Conservation (phyloP, 2,329 filamentous ascomycete species). For the Coniochaeta sp. region DNA sequence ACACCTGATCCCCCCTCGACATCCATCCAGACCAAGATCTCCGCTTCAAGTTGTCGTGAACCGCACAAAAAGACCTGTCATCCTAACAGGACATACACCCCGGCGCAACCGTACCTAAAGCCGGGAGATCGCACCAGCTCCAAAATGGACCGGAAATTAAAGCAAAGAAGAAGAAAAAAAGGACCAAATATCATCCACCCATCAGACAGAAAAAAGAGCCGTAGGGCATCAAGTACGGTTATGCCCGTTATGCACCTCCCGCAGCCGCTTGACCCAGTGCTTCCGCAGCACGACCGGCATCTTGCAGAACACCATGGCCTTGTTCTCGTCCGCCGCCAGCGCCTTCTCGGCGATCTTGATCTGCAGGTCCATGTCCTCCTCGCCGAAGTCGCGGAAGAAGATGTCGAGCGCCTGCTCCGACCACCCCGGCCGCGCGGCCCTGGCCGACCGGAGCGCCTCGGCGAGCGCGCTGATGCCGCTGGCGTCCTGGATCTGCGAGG, state of each 20-base stretch:
- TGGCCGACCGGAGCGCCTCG: slow-evolving; percentile 30
- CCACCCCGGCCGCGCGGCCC: slow-evolving; percentile 35
- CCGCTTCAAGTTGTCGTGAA: neutral
- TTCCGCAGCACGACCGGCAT: slow-evolving; percentile 44
- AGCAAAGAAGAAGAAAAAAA: too few species aligned
- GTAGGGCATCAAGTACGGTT: slow-evolving; percentile 18
- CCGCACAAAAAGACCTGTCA: neutral
- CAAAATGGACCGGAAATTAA: too few species aligned
- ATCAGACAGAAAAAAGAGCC: too few species aligned
- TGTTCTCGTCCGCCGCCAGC: slow-evolving; percentile 46
- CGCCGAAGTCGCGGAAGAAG: slow-evolving; percentile 50
- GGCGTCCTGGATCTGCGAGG: slow-evolving; percentile 8
- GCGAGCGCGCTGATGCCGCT: slow-evolving; percentile 24
- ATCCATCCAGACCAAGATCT: neutral
- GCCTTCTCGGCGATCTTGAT: slow-evolving; percentile 52
- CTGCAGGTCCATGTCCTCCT: slow-evolving; percentile 51
- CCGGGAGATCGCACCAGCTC: too few species aligned
- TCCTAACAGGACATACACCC: neutral
- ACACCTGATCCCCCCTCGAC: neutral
- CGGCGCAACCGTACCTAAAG: too few species aligned
- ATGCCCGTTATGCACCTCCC: slow-evolving; percentile 31
- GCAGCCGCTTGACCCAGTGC: slow-evolving; percentile 48
- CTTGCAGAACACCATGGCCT: slow-evolving; percentile 56
- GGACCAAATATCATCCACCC: too few species aligned
- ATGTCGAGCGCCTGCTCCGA: slow-evolving; percentile 52